Evolutionary conservation across 345 rosid species (phyloP).

Genomic region (Pistacia integerrima): DNA sequence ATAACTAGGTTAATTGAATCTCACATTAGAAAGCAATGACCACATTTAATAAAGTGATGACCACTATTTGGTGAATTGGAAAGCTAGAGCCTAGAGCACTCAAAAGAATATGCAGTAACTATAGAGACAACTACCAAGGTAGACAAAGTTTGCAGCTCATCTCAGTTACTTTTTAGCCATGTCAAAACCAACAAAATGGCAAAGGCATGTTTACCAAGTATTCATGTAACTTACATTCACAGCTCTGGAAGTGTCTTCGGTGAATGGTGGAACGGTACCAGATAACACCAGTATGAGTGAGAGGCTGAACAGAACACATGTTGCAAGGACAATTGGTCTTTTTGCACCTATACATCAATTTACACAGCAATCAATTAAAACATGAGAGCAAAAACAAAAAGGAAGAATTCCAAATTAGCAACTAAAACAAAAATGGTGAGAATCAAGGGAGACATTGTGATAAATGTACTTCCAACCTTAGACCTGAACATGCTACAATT

Average conservation of each 20-base stretch:
- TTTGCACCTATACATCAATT: constrained; percentile 66
- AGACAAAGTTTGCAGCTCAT: not conserved
- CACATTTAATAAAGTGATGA: not conserved
- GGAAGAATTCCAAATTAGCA: no score
- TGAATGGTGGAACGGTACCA: constrained; percentile 70
- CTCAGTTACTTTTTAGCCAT: not conserved
- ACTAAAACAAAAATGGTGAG: no score
- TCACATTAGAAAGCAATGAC: not conserved
- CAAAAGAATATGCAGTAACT: not conserved
- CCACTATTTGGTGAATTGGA: not conserved
- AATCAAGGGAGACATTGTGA: no score
- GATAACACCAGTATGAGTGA: constrained; percentile 57
- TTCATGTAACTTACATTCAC: constrained; percentile 64
- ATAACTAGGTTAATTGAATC: not conserved
- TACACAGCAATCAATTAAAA: not conserved
- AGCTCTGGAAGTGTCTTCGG: constrained; percentile 80
- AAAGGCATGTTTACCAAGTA: not conserved
- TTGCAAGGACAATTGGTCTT: constrained; percentile 46
- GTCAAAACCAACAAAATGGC: not conserved
- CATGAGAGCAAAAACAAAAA: no score
- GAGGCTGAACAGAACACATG: constrained; percentile 50
- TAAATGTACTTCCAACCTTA: not conserved
- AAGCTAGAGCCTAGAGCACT: not conserved
- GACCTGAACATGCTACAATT: not conserved
- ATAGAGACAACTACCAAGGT: not conserved